A percentile compares a stretch with the other conserved stretches of the same genome.
Conservation (phyloP, 75 land plant genomes). For the Sequoia sempervirens region DNA sequence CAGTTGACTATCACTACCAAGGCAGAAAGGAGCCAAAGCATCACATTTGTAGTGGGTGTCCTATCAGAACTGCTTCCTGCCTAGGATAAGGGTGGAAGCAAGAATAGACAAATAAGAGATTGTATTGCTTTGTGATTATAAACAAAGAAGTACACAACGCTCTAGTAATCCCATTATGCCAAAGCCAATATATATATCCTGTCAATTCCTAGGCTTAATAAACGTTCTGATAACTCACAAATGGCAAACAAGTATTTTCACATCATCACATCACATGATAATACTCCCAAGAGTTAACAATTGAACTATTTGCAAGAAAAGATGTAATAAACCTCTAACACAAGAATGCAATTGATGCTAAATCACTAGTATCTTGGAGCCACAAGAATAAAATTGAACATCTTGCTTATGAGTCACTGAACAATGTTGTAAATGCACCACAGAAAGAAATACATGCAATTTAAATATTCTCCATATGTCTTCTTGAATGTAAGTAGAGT, state of each 20-base stretch:
- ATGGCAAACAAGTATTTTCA: neutral
- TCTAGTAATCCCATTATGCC: neutral
- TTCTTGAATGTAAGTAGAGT: neutral
- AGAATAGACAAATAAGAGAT: neutral
- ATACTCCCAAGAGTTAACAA: neutral
- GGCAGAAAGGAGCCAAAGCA: neutral
- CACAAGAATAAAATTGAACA: no score
- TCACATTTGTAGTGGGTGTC: neutral
- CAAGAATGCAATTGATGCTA: neutral
- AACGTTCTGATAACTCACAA: neutral
- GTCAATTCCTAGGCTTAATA: neutral
- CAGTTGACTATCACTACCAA: neutral
- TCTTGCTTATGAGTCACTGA: no score
- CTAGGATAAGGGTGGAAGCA: neutral
- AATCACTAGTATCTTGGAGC: neutral
- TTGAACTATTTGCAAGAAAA: neutral
- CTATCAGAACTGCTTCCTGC: neutral
- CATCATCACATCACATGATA: neutral
- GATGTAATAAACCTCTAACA: neutral
- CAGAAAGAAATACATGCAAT: neutral
- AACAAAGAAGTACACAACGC: neutral
- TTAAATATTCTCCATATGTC: neutral
- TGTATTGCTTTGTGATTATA: neutral
- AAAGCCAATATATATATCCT: neutral
- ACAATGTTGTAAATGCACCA: no score